Evolutionary conservation across 345 rosid genomes (phyloP), one percentile per base, ranked within the genome.

Genomic region (Sonneratia alba): DNA sequence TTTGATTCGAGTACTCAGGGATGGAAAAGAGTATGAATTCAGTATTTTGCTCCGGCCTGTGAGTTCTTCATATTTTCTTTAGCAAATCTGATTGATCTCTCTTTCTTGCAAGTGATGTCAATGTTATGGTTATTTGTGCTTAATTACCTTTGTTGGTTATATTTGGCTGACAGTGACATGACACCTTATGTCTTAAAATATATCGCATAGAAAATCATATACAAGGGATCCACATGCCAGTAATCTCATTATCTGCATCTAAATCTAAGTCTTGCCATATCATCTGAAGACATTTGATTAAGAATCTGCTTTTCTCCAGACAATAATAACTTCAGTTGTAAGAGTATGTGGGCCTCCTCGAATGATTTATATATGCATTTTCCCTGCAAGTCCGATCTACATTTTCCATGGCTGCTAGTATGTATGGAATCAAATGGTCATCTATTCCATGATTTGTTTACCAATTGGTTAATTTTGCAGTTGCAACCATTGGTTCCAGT

Each of bases 401-500:
- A 27, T 27, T 62, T 59, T 5, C 18, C 10, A 27, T 62, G 66
- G 63, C 32, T 27, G 19, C 64, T 22, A 27, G 32, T 27, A 61
- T 61, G 16, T 61, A 3, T 13, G 66, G 1, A 11, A 10, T 27
- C 4, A 34, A 27, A 13, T 62, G 37, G 38, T 38, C 66, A 62
- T 62, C 37, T 22, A 10, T 6, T 4, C 34, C 53, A 67, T 67
- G n/a, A 42, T 40, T 67, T n/a, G 24, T 37, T 42, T 27, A 11
- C 36, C 32, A 68, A 15, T 67, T 67, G 40, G 38, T 66, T 32
- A 43, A 56, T 67, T 70, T 82, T 80, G 85, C 89, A 91, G 94
- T 76, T 91, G 88, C 92, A 86, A 79, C 91, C 92, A 3, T 85
- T 89, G 37, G 97, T 91, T 80, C 94, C 97, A 12, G 97, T 93